These are phyloP conservation scores for Coffea humblotiana DNA, from an alignment of 305 asterid species.

Conservation along the genomic window DNA sequence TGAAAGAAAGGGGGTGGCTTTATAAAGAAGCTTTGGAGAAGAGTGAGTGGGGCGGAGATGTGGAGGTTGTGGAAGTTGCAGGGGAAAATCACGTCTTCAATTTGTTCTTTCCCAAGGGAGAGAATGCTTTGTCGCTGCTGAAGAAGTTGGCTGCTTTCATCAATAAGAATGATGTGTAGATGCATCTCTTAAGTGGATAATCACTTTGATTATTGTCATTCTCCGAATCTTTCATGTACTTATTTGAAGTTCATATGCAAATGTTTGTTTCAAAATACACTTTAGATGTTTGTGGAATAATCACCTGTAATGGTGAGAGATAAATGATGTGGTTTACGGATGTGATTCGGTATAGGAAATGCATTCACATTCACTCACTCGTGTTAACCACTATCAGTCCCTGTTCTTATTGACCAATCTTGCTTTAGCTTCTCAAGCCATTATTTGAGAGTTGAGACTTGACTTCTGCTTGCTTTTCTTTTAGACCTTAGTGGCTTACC, in stretches of 20 bases:
- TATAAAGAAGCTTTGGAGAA: slow-evolving; percentile 31
- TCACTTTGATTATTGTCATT: neutral
- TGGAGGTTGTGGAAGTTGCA: slow-evolving; percentile 29
- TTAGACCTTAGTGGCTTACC: neutral
- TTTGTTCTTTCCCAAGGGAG: slow-evolving; percentile 22
- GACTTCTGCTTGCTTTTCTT: neutral
- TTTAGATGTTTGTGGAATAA: too few relatives aligned
- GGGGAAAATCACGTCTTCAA: slow-evolving; percentile 40
- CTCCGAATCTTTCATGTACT: neutral
- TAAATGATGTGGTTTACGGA: neutral
- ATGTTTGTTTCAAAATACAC: neutral
- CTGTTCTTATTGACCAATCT: neutral
- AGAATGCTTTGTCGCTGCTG: slow-evolving; percentile 26
- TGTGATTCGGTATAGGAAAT: too few relatives aligned
- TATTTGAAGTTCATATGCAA: neutral
- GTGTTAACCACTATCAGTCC: too few relatives aligned
- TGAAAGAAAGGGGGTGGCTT: slow-evolving; percentile 32
- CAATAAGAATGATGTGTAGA: slow-evolving; percentile 7
- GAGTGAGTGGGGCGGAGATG: slow-evolving; percentile 42
- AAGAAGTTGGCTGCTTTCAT: slow-evolving; percentile 33
- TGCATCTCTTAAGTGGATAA: neutral
- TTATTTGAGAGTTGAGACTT: too few relatives aligned
- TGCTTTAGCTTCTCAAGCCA: neutral
- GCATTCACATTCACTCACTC: too few relatives aligned
- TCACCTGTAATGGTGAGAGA: neutral